phyloP scores from a whole-genome alignment of 345 rosid species.

The Murraya koenigii region DNA sequence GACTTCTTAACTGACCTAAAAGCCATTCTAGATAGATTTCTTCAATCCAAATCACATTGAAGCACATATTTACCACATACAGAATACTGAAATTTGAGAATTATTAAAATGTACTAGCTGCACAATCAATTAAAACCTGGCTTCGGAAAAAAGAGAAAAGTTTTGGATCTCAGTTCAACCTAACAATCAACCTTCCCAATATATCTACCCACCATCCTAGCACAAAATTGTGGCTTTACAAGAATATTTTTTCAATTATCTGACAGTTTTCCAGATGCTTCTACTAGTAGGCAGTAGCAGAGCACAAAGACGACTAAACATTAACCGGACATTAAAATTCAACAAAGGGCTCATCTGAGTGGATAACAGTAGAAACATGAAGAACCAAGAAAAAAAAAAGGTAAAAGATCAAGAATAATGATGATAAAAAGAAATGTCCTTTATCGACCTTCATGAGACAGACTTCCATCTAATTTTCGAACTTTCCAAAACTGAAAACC shows the following conservation, averaged over 20 bases:
- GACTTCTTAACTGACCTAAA: not conserved
- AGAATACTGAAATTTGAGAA: not conserved
- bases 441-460: not conserved
- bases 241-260: not conserved
- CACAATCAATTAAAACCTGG: not conserved
- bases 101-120: not conserved
- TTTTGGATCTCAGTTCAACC: not conserved
- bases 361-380: not conserved
- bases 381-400: not conserved
- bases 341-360: not conserved
- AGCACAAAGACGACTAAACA: not conserved
- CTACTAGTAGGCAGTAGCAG: not conserved
- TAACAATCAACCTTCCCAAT: not conserved
- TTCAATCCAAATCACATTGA: not conserved
- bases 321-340: not conserved
- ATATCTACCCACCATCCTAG: no score
- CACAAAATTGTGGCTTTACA: no score
- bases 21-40: not conserved
- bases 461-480: not conserved
- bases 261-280: not conserved
- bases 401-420: not conserved
- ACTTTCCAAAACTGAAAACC: not conserved
- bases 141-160: not conserved
- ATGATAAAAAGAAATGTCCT: not conserved
- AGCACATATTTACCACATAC: not conserved